phyloP scores from a whole-genome alignment of 139 green algal genomes.

The Closterium sp. region DNA sequence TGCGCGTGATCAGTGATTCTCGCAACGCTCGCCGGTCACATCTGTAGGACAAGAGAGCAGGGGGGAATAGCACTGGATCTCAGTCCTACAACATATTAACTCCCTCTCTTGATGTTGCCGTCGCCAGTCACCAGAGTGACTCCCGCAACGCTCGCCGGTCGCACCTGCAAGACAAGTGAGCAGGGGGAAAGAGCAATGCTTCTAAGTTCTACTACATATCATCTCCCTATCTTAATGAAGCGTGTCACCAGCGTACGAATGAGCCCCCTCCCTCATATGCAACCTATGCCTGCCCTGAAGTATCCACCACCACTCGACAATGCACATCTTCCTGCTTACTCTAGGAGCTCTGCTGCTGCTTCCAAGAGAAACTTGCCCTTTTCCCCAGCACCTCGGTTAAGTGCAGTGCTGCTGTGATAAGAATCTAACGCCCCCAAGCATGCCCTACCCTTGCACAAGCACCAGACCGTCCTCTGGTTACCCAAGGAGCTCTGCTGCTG shows the following conservation, averaged over 20 bases:
- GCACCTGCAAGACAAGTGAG: not conserved
- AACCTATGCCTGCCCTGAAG: too few species aligned
- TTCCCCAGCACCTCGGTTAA: slow-evolving; percentile 21
- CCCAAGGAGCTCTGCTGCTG: slow-evolving; percentile 36
- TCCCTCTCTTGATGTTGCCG: slow-evolving; percentile 73
- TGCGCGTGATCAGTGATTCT: slow-evolving; percentile 86
- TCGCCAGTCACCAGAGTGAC: slow-evolving; percentile 84
- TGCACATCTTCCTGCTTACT: too few species aligned
- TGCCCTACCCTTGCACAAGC: too few species aligned
- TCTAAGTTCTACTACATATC: too few species aligned
- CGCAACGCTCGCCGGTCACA: slow-evolving; percentile 55
- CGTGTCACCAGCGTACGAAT: not conserved
- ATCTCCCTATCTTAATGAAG: not conserved
- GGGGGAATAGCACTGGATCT: too few species aligned
- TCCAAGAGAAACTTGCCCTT: slow-evolving; percentile 40
- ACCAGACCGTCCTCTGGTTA: not conserved
- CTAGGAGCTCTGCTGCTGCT: too few species aligned
- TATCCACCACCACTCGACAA: too few species aligned
- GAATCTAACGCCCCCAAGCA: too few species aligned
- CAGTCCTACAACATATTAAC: too few species aligned
- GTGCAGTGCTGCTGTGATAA: not conserved
- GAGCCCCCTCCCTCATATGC: too few species aligned
- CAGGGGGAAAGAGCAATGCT: not conserved
- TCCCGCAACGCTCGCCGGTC: slow-evolving; percentile 60
- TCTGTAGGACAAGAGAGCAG: not conserved